phyloP scores from a whole-genome alignment of 2,329 filamentous ascomycete genomes.

The Fusarium sp. region DNA sequence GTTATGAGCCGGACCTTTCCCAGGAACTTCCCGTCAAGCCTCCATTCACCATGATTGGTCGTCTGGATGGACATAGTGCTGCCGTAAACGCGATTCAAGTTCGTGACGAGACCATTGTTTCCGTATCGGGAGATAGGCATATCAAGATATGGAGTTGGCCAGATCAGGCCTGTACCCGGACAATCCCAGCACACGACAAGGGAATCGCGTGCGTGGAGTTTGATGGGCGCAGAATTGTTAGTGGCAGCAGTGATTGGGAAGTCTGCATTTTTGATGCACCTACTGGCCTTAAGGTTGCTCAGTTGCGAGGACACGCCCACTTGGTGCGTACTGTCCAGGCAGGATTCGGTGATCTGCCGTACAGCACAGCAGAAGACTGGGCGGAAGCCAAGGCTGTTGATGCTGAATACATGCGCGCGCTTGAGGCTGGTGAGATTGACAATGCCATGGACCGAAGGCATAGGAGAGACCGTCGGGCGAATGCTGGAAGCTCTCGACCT shows the following conservation, averaged over 20 bases:
- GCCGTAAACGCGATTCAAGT: constrained; percentile 98
- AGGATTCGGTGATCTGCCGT: constrained; percentile 87
- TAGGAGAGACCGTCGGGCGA: constrained; percentile 56
- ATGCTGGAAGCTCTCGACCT: constrained; percentile 77
- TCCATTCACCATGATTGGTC: constrained; percentile 80
- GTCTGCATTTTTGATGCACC: constrained; percentile 93
- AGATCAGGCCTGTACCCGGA: constrained; percentile 77
- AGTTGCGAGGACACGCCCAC: constrained; percentile 80
- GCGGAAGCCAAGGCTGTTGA: constrained; percentile 78
- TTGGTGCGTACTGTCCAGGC: constrained; percentile 95
- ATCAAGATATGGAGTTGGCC: constrained; percentile 97
- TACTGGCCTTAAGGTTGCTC: constrained; percentile 88
- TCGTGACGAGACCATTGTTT: constrained; percentile 84
- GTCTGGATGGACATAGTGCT: constrained; percentile 82
- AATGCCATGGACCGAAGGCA: constrained; percentile 45
- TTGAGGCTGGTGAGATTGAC: constrained; percentile 59
- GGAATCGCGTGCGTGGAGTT: constrained; percentile 98
- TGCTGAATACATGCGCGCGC: constrained; percentile 71
- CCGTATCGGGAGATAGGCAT: constrained; percentile 89
- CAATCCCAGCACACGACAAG: constrained; percentile 86
- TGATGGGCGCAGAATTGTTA: constrained; percentile 91
- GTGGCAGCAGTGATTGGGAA: constrained; percentile 94
- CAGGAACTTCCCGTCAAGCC: constrained; percentile 61
- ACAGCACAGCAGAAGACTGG: constrained; percentile 77
- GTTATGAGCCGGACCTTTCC: constrained; percentile 57